Percentiles rank a stretch among this genome's conserved stretches.
Conservation (phyloP, 192 early-diverging fungal genomes). For the Entomortierella parvispora region DNA sequence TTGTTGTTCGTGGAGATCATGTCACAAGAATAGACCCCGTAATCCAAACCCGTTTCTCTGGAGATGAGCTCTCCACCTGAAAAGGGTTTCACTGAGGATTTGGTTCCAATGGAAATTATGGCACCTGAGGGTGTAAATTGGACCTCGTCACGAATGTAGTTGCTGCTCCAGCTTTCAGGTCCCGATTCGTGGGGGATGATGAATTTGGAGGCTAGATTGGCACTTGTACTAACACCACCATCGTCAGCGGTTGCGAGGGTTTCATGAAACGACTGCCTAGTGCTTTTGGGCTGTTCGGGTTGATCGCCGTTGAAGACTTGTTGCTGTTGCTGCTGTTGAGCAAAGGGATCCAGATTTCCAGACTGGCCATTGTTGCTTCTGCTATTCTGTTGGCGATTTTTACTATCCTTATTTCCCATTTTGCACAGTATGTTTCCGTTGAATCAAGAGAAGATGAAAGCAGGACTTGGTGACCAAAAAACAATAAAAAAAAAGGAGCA, state of each 20-base stretch:
- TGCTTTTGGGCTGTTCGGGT: background rate
- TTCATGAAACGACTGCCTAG: background rate
- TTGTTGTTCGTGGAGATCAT: constrained; percentile 10
- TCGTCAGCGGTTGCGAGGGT: background rate
- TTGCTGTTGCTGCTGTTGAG: background rate
- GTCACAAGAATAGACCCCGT: constrained; percentile 6
- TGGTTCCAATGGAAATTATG: constrained; percentile 3
- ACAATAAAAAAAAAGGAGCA: no score
- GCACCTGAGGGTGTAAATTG: background rate
- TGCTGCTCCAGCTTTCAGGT: background rate
- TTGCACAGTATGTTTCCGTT: no score
- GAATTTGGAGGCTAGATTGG: constrained; percentile 2
- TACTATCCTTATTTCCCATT: constrained; percentile 6
- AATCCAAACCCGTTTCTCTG: background rate
- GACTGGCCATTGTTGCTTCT: background rate
- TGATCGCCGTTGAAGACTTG: background rate
- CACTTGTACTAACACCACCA: background rate
- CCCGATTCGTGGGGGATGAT: constrained; percentile 14
- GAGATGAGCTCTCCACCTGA: constrained; percentile 5
- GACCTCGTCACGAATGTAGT: constrained; percentile 5
- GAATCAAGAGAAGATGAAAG: no score
- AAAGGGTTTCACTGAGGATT: background rate
- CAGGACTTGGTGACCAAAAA: no score
- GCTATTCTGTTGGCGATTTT: background rate
- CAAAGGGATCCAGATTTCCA: constrained; percentile 3